Percentiles rank a stretch among this genome's conserved stretches.
Conservation (phyloP, 2,329 filamentous ascomycete genomes). For the Venturia aucupariae region DNA sequence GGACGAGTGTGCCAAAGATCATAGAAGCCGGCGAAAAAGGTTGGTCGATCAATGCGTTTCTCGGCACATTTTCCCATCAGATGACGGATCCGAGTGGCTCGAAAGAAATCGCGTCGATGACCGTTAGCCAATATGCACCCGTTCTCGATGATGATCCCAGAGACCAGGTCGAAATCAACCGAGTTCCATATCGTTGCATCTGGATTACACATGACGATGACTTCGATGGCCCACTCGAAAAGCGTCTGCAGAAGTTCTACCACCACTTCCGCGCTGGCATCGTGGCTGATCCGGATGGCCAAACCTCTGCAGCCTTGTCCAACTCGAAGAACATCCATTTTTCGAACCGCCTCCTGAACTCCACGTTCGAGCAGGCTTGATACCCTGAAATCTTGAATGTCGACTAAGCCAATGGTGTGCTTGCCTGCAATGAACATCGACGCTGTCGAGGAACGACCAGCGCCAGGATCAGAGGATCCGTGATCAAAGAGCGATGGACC, state of each 20-base stretch:
- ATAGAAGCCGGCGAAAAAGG: conserved; percentile 6
- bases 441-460: not conserved
- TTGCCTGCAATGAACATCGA: not conserved
- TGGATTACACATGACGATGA: conserved; percentile 6
- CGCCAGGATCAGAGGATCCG: not conserved
- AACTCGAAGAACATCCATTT: not conserved
- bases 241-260: not conserved
- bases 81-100: not conserved
- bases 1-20: conserved; percentile 10
- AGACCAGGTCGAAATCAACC: not conserved
- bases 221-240: not conserved
- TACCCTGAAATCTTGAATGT: not conserved
- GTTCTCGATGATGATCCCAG: conserved; percentile 3
- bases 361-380: not conserved
- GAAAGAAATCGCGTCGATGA: conserved; percentile 8
- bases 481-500: not conserved
- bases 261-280: not conserved
- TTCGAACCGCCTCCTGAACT: not conserved
- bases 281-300: not conserved
- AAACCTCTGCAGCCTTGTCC: conserved; percentile 5
- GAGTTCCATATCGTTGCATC: not conserved
- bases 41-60: not conserved
- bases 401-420: not conserved
- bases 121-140: conserved; percentile 5
- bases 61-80: conserved; percentile 6